A percentile compares a stretch with the other conserved stretches of the same genome.
Evolutionary conservation across 164 flowering plant species (phyloP).

Genomic region (Akebia trifoliata): DNA sequence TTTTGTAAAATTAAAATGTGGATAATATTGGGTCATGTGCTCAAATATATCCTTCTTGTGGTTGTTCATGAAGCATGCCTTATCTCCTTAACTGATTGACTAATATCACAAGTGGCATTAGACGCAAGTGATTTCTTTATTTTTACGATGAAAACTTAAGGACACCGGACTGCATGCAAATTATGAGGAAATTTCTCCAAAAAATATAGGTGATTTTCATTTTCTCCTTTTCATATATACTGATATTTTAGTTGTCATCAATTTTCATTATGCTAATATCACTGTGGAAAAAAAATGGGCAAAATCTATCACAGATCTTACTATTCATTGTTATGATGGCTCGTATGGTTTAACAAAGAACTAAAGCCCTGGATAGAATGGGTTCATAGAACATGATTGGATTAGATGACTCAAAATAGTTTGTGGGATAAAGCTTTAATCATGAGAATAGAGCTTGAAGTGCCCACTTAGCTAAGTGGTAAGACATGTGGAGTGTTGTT

Average conservation of each 20-base stretch:
- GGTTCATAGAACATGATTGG: too few relatives aligned
- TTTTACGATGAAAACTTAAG: conserved; percentile 58
- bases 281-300: neutral
- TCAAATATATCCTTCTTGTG: too few relatives aligned
- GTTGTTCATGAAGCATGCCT: neutral
- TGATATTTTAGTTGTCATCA: neutral
- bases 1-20: too few relatives aligned
- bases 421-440: too few relatives aligned
- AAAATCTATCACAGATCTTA: neutral
- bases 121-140: conserved; percentile 65
- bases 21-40: too few relatives aligned
- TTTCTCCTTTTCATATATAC: neutral
- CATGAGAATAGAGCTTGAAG: too few relatives aligned
- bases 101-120: conserved; percentile 4
- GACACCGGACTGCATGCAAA: conserved; percentile 14
- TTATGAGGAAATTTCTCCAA: conserved; percentile 18
- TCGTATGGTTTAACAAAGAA: too few relatives aligned
- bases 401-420: too few relatives aligned
- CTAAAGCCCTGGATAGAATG: too few relatives aligned
- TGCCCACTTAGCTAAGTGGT: too few relatives aligned
- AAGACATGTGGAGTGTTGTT: too few relatives aligned
- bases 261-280: conserved; percentile 3
- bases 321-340: too few relatives aligned
- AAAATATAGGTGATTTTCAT: conserved; percentile 33
- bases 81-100: neutral